Evolutionary conservation across 2,329 filamentous ascomycete species (phyloP), one percentile per base, ranked within the genome.

Genomic region (Penicillium vulpinum): DNA sequence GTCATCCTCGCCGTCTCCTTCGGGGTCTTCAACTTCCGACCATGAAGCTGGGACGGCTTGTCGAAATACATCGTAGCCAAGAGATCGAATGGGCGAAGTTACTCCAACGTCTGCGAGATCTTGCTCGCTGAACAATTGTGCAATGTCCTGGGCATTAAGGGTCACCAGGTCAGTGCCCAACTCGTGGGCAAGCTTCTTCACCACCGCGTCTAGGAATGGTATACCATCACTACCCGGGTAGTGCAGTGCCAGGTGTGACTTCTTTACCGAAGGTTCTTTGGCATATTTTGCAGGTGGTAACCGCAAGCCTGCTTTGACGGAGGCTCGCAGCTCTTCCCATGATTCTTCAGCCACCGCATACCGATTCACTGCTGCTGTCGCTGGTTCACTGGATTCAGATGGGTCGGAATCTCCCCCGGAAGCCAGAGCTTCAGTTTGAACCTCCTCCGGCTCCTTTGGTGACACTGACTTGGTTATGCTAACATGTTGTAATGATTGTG

Each of bases 171-270:
- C 73, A 28, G 74, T 69, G 13, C 70, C 64, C 76, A 89, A 76
- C 33, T 85, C 80, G 13, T 77, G 76, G 0, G 89, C 88, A 41
- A 88, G 76, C 49, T 84, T 81, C 57, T 84, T 80, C 2, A 92
- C 83, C n/a, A 90, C 76, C 4, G 77, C 73, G 60, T 87, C 81
- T 35, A 90, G 73, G 59, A 83, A 80, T 45, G 73, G 70, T 54
- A 80, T 83, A 38, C 78, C 82, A 45, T 83, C 81, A 40, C 82
- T 78, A 26, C 80, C 79, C 2, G 85, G 84, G 60, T 85, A 87
- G 55, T 85, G 81, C 13, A 88, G 73, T 5, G 84, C 77, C 18
- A 86, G 73, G 61, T 88, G 82, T 4, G 83, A 81, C 61, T 84
- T 84, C 29, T 74, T 70, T 24, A 77, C 74, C 3, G 80, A 75